A percentile compares a stretch with the other conserved stretches of the same genome.
These are phyloP conservation scores for Acacia concinna DNA, from an alignment of 331 rosid species.

Conservation along the genomic window DNA sequence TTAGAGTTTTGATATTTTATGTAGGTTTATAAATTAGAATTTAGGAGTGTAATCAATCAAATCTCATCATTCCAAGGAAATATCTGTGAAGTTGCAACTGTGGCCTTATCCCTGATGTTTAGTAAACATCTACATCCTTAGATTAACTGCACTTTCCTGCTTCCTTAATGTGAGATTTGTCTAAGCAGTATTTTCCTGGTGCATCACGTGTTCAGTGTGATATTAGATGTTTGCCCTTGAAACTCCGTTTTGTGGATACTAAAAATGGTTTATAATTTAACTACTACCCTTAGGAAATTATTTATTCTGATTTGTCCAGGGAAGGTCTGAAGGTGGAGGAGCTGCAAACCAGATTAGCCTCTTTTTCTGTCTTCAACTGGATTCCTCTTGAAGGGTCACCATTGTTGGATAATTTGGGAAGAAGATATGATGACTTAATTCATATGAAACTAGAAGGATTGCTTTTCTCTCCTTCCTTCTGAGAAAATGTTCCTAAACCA, in stretches of 20 bases:
- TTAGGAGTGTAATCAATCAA: slow-evolving; percentile 16
- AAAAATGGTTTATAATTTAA: slow-evolving; percentile 28
- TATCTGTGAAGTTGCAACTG: background rate
- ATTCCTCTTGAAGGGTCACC: slow-evolving; percentile 35
- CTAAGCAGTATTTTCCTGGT: slow-evolving; percentile 9
- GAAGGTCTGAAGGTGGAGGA: slow-evolving; percentile 56
- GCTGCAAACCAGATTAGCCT: slow-evolving; percentile 47
- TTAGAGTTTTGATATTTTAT: no score
- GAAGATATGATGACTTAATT: slow-evolving; percentile 16
- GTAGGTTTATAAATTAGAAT: background rate
- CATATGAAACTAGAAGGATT: background rate
- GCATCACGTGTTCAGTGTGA: slow-evolving; percentile 10
- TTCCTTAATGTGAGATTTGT: slow-evolving; percentile 11
- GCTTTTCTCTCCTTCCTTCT: slow-evolving; percentile 37
- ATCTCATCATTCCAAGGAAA: slow-evolving; percentile 8
- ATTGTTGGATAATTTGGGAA: slow-evolving; percentile 32
- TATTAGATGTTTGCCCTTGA: slow-evolving; percentile 22
- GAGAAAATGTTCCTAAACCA: slow-evolving; percentile 22
- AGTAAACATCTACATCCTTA: slow-evolving; percentile 12
- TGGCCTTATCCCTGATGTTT: slow-evolving; percentile 32
- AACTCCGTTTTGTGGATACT: slow-evolving; percentile 26
- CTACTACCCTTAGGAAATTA: slow-evolving; percentile 40
- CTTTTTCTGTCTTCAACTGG: slow-evolving; percentile 33
- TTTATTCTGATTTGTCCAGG: slow-evolving; percentile 55
- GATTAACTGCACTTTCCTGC: slow-evolving; percentile 26